These are phyloP conservation scores for Magnolia sinica DNA, from an alignment of 164 flowering plant species.

Conservation along the genomic window DNA sequence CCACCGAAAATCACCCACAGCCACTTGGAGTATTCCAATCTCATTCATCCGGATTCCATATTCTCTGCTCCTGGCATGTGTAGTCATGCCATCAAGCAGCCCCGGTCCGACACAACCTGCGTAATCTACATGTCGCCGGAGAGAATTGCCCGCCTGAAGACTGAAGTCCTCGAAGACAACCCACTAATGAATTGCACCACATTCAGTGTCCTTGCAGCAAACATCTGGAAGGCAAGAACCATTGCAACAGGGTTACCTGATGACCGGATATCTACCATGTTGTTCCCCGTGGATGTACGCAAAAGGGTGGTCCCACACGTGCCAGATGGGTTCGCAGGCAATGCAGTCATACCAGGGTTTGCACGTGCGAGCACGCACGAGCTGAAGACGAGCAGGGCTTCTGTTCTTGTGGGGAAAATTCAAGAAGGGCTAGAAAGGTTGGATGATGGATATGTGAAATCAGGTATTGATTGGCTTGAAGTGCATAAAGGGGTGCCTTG, in stretches of 20 bases:
- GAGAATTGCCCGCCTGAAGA: conserved; percentile 19
- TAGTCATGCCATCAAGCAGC: not conserved
- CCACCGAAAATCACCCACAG: conserved; percentile 25
- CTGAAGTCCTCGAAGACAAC: conserved; percentile 6
- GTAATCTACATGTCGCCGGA: conserved; percentile 17
- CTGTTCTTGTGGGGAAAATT: conserved; percentile 17
- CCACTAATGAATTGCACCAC: conserved; percentile 6
- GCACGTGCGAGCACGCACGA: conserved; percentile 23
- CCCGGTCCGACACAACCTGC: not conserved
- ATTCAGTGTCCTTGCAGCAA: conserved; percentile 15
- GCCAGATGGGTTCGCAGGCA: conserved; percentile 25
- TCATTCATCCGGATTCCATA: not conserved
- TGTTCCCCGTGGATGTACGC: conserved; percentile 32
- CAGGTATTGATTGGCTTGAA: conserved; percentile 29
- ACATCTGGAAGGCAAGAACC: conserved; percentile 18
- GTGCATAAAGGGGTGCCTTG: conserved; percentile 26
- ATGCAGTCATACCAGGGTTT: conserved; percentile 30
- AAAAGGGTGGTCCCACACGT: conserved; percentile 19
- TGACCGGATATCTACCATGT: conserved; percentile 19
- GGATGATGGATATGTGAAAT: conserved; percentile 31
- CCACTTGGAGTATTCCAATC: conserved; percentile 29
- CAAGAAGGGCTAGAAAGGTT: conserved; percentile 29
- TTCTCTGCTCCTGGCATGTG: conserved; percentile 12
- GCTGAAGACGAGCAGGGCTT: conserved; percentile 12
- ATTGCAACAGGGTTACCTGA: conserved; percentile 9